Evolutionary conservation across 352 stramenopile species (phyloP).

Genomic region (Thalassiosira mediterranea): DNA sequence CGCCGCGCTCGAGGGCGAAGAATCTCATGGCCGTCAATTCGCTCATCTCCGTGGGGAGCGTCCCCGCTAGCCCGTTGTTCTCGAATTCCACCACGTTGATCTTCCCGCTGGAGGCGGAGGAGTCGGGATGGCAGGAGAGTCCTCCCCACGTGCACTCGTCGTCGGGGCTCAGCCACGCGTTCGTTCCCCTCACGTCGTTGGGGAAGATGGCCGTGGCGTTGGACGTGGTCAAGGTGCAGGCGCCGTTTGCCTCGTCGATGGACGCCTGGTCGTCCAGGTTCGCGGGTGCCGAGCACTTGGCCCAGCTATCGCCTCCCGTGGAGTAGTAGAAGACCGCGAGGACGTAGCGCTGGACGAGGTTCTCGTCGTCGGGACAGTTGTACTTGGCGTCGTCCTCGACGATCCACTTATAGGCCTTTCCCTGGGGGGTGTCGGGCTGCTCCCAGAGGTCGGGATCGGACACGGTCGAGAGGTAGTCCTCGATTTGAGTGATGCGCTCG

Average conservation of each 20-base stretch:
- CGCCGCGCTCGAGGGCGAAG: not conserved
- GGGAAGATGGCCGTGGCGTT: not conserved
- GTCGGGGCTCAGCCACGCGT: slow-evolving; percentile 64
- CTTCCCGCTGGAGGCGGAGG: not conserved
- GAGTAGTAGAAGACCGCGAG: slow-evolving; percentile 5
- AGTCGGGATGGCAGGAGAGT: not conserved
- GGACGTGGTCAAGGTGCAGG: not conserved
- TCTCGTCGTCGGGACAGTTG: not conserved
- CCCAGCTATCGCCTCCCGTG: not conserved
- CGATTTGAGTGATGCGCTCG: not conserved
- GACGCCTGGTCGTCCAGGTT: not conserved
- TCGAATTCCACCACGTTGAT: slow-evolving; percentile 5
- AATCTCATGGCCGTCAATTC: not conserved
- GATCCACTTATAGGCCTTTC: slow-evolving; percentile 40
- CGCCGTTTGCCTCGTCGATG: not conserved
- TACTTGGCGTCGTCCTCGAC: slow-evolving; percentile 2
- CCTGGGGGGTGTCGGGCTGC: slow-evolving; percentile 34
- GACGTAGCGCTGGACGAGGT: slow-evolving; percentile 2
- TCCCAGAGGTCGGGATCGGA: slow-evolving; percentile 28
- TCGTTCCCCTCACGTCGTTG: slow-evolving; percentile 25
- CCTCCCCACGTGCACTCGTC: slow-evolving; percentile 67
- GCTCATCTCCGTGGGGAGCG: not conserved
- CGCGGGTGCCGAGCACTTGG: not conserved
- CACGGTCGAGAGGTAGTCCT: slow-evolving; percentile 12
- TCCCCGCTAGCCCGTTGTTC: not conserved